phyloP scores from a whole-genome alignment of 345 rosid genomes.

The Eucalyptus cloeziana region DNA sequence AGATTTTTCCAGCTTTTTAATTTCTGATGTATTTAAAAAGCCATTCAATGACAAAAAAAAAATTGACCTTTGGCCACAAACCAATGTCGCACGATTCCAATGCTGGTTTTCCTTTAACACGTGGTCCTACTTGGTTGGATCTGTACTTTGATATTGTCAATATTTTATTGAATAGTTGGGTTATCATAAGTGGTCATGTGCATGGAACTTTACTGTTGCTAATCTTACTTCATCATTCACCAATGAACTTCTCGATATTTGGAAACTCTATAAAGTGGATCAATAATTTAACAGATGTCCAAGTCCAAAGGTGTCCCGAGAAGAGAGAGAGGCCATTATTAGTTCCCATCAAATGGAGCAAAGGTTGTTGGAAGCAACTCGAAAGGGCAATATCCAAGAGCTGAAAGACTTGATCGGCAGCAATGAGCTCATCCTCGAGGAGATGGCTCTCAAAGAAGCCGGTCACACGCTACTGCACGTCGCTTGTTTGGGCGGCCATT shows the following conservation, averaged over 20 bases:
- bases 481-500: no score
- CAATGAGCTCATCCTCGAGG: not conserved
- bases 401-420: accelerated
- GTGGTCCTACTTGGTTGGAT: not conserved
- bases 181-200: not conserved
- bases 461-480: no score
- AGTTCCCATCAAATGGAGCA: no score
- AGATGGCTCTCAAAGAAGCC: no score
- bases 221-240: not conserved
- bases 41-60: not conserved
- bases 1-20: not conserved
- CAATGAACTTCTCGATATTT: accelerated
- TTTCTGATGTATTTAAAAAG: not conserved
- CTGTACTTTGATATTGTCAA: not conserved
- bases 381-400: not conserved
- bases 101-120: not conserved
- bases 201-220: not conserved
- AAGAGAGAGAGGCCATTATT: no score
- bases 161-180: not conserved
- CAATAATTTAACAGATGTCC: not conserved
- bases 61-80: not conserved
- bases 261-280: not conserved
- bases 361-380: accelerated
- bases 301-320: not conserved
- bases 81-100: not conserved